Evolutionary conservation across 139 green algal species (phyloP), one percentile per base, ranked within the genome.

Genomic region (Chlamydomonas sp.): DNA sequence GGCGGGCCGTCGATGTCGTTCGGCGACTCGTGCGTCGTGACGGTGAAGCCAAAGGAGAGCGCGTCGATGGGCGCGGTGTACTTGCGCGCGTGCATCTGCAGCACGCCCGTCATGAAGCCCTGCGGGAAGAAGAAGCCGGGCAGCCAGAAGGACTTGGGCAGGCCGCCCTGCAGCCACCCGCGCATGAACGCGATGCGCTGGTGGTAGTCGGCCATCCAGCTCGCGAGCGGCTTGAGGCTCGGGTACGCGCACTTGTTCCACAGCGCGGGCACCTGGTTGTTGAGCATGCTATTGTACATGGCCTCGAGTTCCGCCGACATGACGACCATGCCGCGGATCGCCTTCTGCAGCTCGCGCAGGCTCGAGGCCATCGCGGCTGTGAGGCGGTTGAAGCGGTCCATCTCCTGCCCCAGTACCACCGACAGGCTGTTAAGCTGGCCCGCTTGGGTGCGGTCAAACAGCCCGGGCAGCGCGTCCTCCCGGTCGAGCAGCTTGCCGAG

Each of bases 111-210:
- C 79, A 96, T 85, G 84, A 96, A 94, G 65, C 88, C 89, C 78
- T 94, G 86, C 2, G 88, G 88, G 85, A 92, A 92, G 79, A 95
- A 95, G 79, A 95, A 90, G 50, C 84, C 86, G 3, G 87, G 83
- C 49, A 96, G 82, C 90, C 87, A 94, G 83, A 92, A 94, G 75
- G 72, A 82, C 24, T 72, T 75, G 37, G 90, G 90, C 30, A 79
- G 37, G 50, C 90, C 87, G 2, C 74, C 60, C 2, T 58, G 65
- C 37, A 96, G 79, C 90, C 90, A 96, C 8, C 38, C 39, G 8
- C 76, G 73, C 84, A 96, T 90, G 89, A 92, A 95, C 31, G 70
- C 57, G 24, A 94, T 86, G 28, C 90, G 76, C 36, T 74, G 29
- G 22, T 86, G 76, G 73, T 91, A 94, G 81, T 96, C 89, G 26